Evolutionary conservation across 306 rosid genomes (phyloP).

Genomic region (Albizia julibrissin): DNA sequence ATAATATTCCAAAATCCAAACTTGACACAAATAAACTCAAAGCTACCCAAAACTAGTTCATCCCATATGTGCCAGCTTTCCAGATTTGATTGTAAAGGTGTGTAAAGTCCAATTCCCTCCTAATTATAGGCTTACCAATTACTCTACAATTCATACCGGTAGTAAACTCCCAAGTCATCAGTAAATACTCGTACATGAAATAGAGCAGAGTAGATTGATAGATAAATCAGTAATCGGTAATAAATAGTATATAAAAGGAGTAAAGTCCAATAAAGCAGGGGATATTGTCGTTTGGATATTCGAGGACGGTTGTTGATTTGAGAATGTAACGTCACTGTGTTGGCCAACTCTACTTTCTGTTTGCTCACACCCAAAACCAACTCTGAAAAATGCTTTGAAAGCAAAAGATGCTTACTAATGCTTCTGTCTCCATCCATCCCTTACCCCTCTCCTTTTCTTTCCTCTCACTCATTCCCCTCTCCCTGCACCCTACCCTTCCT

Average conservation of each 20-base stretch:
- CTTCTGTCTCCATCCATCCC: slow-evolving; percentile 39
- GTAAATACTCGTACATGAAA: background rate
- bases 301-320: background rate
- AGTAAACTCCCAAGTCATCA: background rate
- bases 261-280: background rate
- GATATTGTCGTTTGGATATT: background rate
- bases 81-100: too few relatives aligned
- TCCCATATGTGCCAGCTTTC: background rate
- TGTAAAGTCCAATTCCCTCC: background rate
- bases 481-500: slow-evolving; percentile 36
- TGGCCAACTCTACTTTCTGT: background rate
- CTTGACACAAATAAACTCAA: background rate
- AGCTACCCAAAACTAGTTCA: background rate
- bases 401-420: slow-evolving; percentile 27
- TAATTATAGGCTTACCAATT: too few relatives aligned
- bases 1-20: background rate
- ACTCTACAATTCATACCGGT: too few relatives aligned
- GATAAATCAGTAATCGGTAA: too few relatives aligned
- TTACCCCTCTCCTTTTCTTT: slow-evolving; percentile 45
- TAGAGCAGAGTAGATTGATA: background rate
- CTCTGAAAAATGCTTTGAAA: background rate
- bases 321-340: background rate
- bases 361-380: background rate
- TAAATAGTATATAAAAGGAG: background rate
- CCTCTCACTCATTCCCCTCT: slow-evolving; percentile 56